Conservation (phyloP, 169 alveolate species). For the Plasmodium berghei region DNA sequence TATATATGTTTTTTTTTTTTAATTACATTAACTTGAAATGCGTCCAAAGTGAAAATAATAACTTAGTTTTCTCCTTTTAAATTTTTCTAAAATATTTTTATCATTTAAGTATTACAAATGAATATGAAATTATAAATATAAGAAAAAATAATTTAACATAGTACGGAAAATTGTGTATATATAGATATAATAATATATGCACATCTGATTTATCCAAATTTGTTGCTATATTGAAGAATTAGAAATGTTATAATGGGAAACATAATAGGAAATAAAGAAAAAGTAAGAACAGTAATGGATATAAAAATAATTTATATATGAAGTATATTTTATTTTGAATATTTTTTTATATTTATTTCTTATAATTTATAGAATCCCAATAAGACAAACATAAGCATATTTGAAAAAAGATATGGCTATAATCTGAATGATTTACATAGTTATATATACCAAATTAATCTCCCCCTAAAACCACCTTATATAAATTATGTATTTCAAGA, state of each 20-base stretch:
- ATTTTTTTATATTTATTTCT: neutral
- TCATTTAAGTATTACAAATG: too few relatives aligned
- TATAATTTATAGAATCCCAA: slow-evolving; percentile 18
- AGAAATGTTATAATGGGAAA: slow-evolving; percentile 27
- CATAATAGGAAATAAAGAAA: slow-evolving; percentile 32
- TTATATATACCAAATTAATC: slow-evolving; percentile 45
- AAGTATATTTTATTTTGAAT: neutral
- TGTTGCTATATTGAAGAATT: neutral
- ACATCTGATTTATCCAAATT: too few relatives aligned
- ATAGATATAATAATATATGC: too few relatives aligned
- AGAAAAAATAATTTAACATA: too few relatives aligned
- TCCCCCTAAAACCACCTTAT: slow-evolving; percentile 58
- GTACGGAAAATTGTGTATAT: too few relatives aligned
- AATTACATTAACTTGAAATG: neutral
- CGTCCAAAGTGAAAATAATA: too few relatives aligned
- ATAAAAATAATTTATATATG: neutral
- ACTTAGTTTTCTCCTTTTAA: too few relatives aligned
- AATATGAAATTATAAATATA: too few relatives aligned
- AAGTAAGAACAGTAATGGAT: slow-evolving; percentile 4
- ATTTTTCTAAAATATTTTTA: too few relatives aligned
- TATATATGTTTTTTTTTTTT: neutral
- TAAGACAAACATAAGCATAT: slow-evolving; percentile 33
- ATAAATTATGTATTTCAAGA: slow-evolving; percentile 37
- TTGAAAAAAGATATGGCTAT: slow-evolving; percentile 60
- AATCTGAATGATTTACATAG: slow-evolving; percentile 63